Evolutionary conservation across 176 grass and related monocot species (phyloP).

Genomic region (Zizania latifolia): DNA sequence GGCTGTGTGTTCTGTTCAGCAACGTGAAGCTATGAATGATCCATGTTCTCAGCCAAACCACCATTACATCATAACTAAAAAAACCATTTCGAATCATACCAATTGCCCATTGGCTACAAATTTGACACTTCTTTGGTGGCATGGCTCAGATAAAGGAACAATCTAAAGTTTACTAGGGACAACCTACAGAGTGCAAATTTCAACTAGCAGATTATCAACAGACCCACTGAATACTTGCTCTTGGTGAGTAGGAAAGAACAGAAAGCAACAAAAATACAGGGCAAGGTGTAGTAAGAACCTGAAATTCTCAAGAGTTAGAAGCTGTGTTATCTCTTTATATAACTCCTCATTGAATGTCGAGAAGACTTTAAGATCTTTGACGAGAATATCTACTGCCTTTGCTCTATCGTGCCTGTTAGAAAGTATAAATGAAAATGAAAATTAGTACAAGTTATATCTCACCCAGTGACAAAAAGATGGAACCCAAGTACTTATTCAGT

Average conservation of each 20-base stretch:
- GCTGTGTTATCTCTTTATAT: conserved; percentile 99
- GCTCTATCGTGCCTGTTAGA: conserved; percentile 81
- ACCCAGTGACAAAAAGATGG: not conserved
- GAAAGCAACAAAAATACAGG: not conserved
- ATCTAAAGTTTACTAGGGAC: not conserved
- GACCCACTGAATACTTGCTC: not conserved
- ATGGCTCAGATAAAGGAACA: not conserved
- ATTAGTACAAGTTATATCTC: not conserved
- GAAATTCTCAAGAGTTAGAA: conserved; percentile 94
- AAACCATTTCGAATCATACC: not conserved
- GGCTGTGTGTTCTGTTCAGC: not conserved
- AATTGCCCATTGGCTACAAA: not conserved
- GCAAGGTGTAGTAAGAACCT: conserved; percentile 41
- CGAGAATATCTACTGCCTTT: conserved; percentile 90
- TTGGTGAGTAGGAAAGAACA: not conserved
- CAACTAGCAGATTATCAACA: not conserved
- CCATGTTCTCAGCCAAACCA: not conserved
- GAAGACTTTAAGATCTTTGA: conserved; percentile 98
- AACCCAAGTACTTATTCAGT: not conserved
- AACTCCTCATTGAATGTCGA: conserved; percentile 96
- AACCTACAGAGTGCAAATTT: not conserved
- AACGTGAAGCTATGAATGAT: not conserved
- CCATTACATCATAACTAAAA: not conserved
- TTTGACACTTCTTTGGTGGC: conserved; percentile 2
- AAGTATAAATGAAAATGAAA: conserved; percentile 1